Conservation (phyloP, 2,329 filamentous ascomycete species). For the Neodidymelliopsis sp. region DNA sequence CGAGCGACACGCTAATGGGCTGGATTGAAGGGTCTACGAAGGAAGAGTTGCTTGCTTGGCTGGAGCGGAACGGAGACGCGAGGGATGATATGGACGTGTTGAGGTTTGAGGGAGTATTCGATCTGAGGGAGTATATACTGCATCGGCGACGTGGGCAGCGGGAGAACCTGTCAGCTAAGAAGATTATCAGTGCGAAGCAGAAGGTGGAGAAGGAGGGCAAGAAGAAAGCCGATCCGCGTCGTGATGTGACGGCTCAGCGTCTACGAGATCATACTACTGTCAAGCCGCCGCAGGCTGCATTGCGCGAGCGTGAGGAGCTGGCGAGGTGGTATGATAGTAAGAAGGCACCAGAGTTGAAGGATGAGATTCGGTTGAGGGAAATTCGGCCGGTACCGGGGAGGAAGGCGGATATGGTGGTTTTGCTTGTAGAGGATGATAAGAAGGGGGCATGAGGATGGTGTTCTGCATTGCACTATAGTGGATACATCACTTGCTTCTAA, state of each 20-base stretch:
- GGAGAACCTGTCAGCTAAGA: too few relatives aligned
- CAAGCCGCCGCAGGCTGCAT: not conserved
- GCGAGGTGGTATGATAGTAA: not conserved
- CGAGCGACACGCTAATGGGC: not conserved
- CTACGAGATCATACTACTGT: not conserved
- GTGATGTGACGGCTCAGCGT: not conserved
- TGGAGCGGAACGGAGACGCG: not conserved
- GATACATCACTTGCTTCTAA: too few relatives aligned
- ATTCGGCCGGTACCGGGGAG: not conserved
- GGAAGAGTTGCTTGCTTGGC: conserved; percentile 1
- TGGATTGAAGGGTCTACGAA: not conserved
- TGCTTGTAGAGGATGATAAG: not conserved
- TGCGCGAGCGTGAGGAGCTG: not conserved
- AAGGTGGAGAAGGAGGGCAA: too few relatives aligned
- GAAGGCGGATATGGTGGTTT: not conserved
- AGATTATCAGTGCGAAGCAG: too few relatives aligned
- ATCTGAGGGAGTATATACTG: not conserved
- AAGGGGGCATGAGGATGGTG: too few relatives aligned
- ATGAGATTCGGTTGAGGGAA: not conserved
- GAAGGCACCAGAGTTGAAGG: not conserved
- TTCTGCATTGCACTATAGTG: too few relatives aligned
- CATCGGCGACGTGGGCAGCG: too few relatives aligned
- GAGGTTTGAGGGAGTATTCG: not conserved
- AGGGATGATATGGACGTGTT: not conserved
- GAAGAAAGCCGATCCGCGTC: not conserved